Evolutionary conservation across 176 grass and related monocot species (phyloP).

Genomic region (Carex scoparia): DNA sequence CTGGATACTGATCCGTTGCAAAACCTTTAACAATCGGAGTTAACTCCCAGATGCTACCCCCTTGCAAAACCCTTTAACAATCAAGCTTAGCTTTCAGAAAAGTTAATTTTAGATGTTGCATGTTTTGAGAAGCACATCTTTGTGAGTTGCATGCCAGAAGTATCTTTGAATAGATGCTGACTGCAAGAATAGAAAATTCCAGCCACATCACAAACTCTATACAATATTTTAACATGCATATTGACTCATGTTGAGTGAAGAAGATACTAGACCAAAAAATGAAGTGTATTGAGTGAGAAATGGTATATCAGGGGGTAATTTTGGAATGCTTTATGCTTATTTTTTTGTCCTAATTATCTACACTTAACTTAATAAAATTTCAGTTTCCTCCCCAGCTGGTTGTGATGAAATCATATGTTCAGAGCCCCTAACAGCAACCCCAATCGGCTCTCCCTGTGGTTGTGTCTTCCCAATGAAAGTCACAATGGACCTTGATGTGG

Average conservation of each 20-base stretch:
- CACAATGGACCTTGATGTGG: conserved; percentile 59
- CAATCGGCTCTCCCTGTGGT: conserved; percentile 76
- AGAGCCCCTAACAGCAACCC: conserved; percentile 56
- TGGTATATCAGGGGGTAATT: not conserved
- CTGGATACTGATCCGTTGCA: not conserved
- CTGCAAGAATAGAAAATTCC: not conserved
- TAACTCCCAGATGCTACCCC: not conserved
- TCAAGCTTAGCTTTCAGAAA: not conserved
- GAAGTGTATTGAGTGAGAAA: not conserved
- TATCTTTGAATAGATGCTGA: not conserved
- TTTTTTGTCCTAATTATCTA: not conserved
- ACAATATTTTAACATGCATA: not conserved
- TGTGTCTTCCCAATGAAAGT: conserved; percentile 77
- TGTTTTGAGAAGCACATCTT: not conserved
- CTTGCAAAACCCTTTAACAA: not conserved
- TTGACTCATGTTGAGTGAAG: not conserved
- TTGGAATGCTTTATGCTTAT: not conserved
- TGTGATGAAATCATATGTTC: conserved; percentile 65
- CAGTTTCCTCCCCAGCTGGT: conserved; percentile 39
- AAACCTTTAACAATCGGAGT: not conserved
- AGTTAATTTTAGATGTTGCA: not conserved
- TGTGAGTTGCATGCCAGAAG: not conserved
- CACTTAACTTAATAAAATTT: not conserved
- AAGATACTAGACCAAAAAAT: not conserved
- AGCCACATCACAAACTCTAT: not conserved